These are phyloP conservation scores for Yamadazyma taylorii DNA, from an alignment of 1,139 yeast genomes.

Conservation along the genomic window DNA sequence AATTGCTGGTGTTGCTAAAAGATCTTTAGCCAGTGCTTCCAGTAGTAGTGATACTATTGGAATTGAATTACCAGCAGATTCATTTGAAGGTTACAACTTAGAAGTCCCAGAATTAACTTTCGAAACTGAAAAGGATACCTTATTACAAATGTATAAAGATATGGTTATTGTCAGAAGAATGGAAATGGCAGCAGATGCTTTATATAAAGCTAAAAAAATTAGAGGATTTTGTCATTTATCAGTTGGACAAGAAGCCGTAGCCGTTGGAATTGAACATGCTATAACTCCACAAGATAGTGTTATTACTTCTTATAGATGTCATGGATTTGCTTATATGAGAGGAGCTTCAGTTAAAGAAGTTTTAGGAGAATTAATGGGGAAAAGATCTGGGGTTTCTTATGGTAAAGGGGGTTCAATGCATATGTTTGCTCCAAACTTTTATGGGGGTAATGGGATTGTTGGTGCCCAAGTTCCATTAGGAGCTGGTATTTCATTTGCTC, in stretches of 20 bases:
- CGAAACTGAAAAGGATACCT: constrained; percentile 74
- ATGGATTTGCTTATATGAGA: constrained; percentile 95
- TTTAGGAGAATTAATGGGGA: constrained; percentile 95
- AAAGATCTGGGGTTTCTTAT: constrained; percentile 88
- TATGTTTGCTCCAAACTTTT: constrained; percentile 92
- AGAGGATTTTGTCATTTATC: constrained; percentile 99
- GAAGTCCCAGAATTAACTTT: constrained; percentile 70
- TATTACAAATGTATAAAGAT: constrained; percentile 93
- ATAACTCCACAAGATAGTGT: constrained; percentile 80
- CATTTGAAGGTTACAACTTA: constrained; percentile 81
- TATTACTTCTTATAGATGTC: constrained; percentile 97
- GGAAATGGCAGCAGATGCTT: constrained; percentile 99
- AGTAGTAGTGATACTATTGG: constrained; percentile 42
- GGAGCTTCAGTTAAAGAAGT: constrained; percentile 91
- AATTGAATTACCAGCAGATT: constrained; percentile 68
- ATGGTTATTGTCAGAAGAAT: constrained; percentile 93
- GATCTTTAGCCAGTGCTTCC: constrained; percentile 37
- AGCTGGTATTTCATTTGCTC: constrained; percentile 96
- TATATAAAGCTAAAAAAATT: constrained; percentile 96
- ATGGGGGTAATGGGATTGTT: constrained; percentile 99
- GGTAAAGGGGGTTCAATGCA: constrained; percentile 99
- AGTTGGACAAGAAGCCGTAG: constrained; percentile 99
- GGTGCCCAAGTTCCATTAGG: constrained; percentile 99
- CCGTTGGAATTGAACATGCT: constrained; percentile 97
- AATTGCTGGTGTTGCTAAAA: constrained; percentile 17